These are phyloP conservation scores for Glycine tomentella DNA, from an alignment of 306 rosid species.

Conservation along the genomic window DNA sequence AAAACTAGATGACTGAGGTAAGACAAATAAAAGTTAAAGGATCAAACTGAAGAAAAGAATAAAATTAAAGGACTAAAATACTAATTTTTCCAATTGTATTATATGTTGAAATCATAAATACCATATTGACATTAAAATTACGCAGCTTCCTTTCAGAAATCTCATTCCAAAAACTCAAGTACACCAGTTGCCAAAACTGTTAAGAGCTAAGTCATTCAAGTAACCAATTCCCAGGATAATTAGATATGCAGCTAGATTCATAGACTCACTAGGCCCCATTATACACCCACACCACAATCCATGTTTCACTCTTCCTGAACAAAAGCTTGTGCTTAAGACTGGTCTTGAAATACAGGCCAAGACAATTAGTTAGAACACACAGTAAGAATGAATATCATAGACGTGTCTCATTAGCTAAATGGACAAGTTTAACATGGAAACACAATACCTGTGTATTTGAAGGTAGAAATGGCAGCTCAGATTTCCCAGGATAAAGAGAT, in stretches of 20 bases:
- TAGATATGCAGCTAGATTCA: constrained; percentile 23
- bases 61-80: not conserved
- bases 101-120: not conserved
- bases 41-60: not conserved
- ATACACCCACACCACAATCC: not conserved
- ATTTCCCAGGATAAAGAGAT: constrained; percentile 89
- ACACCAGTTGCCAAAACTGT: not conserved
- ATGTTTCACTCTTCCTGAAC: not conserved
- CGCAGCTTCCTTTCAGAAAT: not conserved
- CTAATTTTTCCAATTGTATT: not conserved
- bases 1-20: not conserved
- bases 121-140: constrained; percentile 13
- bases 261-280: not conserved
- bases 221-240: not conserved
- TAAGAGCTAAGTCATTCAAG: constrained; percentile 4
- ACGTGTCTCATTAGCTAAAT: constrained; percentile 4
- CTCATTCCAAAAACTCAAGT: not conserved
- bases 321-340: constrained; percentile 12
- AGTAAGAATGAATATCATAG: constrained; percentile 27
- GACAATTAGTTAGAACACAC: constrained; percentile 17
- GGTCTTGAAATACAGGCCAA: constrained; percentile 13
- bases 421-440: constrained; percentile 17
- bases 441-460: constrained; percentile 84
- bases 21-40: not conserved
- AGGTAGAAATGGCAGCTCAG: constrained; percentile 92